These are phyloP conservation scores for Westerdykella aurantiaca DNA, from an alignment of 2,329 filamentous ascomycete genomes.

Conservation along the genomic window DNA sequence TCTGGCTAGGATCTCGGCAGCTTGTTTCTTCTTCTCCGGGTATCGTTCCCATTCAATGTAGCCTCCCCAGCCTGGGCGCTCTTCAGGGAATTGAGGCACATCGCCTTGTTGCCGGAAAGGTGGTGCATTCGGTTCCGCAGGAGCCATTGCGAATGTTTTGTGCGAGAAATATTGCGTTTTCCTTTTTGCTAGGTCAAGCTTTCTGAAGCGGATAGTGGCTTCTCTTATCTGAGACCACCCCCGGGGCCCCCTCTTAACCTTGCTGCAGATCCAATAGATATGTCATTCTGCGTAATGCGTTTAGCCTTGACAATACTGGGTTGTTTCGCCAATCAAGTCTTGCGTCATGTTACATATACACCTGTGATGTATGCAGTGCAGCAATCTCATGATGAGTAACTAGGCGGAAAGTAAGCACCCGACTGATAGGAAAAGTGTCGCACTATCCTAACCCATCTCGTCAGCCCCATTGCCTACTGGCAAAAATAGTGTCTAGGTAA, in stretches of 20 bases:
- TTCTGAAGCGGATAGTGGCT: neutral
- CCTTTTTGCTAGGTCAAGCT: neutral
- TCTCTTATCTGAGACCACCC: neutral
- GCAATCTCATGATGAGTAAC: too few relatives aligned
- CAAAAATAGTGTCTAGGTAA: too few relatives aligned
- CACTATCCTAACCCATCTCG: too few relatives aligned
- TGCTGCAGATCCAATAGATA: neutral
- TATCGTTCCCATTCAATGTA: conserved; percentile 68
- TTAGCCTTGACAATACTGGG: too few relatives aligned
- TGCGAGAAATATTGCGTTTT: too few relatives aligned
- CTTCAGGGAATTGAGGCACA: conserved; percentile 37
- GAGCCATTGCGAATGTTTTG: conserved; percentile 19
- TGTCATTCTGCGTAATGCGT: neutral
- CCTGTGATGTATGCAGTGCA: too few relatives aligned
- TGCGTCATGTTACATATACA: too few relatives aligned
- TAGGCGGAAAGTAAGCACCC: too few relatives aligned
- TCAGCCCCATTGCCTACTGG: too few relatives aligned
- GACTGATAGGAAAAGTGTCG: too few relatives aligned
- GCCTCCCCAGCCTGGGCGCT: conserved; percentile 45
- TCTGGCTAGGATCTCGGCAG: conserved; percentile 49
- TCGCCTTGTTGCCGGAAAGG: conserved; percentile 23
- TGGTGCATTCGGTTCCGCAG: conserved; percentile 26
- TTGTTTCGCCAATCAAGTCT: too few relatives aligned
- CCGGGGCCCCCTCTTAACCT: neutral
- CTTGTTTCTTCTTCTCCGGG: conserved; percentile 59